Evolutionary conservation across 176 grass and related monocot species (phyloP).

Genomic region (Elaeis guineensis): DNA sequence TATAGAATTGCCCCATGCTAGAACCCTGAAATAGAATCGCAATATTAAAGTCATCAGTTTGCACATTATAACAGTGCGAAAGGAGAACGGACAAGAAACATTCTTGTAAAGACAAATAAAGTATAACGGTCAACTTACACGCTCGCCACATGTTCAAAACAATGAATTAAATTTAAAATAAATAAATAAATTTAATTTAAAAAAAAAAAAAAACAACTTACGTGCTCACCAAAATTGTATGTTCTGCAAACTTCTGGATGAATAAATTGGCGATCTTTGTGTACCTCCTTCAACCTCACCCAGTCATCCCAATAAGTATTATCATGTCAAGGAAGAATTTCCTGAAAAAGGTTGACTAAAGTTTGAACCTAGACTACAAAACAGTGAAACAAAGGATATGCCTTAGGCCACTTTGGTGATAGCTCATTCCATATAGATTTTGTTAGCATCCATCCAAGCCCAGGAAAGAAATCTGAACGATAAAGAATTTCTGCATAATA

Average conservation of each 20-base stretch:
- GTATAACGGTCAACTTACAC: too few species aligned
- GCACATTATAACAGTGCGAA: too few species aligned
- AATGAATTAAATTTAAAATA: too few species aligned
- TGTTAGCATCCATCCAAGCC: conserved; percentile 98
- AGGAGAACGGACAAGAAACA: too few species aligned
- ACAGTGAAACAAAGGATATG: conserved; percentile 77
- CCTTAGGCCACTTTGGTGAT: conserved; percentile 98
- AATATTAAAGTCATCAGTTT: too few species aligned
- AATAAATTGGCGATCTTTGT: conserved; percentile 80
- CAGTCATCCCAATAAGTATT: conserved; percentile 99
- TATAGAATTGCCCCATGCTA: too few species aligned
- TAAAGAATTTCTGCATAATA: conserved; percentile 71
- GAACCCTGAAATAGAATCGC: too few species aligned
- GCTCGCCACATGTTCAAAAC: too few species aligned
- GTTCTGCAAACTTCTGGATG: conserved; percentile 92
- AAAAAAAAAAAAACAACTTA: conserved; percentile 15
- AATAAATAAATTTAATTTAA: too few species aligned
- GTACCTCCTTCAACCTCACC: conserved; percentile 91
- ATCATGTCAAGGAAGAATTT: conserved; percentile 67
- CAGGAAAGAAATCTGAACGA: conserved; percentile 96
- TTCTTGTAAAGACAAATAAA: too few species aligned
- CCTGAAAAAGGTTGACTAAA: conserved; percentile 2
- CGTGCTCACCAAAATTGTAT: conserved; percentile 99
- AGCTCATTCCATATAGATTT: conserved; percentile 89
- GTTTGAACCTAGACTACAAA: neutral